Evolutionary conservation across 306 rosid species (phyloP), one percentile per base, ranked within the genome.

Genomic region (Clitoria ternatea): DNA sequence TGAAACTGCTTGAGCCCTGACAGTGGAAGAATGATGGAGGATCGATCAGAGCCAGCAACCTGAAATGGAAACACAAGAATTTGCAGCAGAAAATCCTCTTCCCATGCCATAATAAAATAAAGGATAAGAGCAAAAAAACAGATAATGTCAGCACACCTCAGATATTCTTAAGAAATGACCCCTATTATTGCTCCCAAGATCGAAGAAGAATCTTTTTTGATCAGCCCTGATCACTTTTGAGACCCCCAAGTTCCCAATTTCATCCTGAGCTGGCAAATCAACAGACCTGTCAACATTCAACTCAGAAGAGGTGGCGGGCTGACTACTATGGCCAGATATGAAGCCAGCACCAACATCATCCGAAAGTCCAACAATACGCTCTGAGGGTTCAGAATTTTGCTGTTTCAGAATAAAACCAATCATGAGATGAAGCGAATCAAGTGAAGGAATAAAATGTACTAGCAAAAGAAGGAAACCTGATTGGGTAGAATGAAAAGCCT

Each of bases 281-380:
- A 88, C 95, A 53, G 96, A 83, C 54, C 96, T 86, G 47, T 95
- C 96, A 52, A 78, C 91, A 70, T 86, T 94, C 86, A 89, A 80
- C 75, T 95, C 99, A 64, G 99, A 83, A 74, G 88, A 81, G 23
- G 96, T 75, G 23, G 87, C 83, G 64, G 95, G 85, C 76, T 95
- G 96, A 85, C 79, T 90, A 76, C 92, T 84, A 64, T 90, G 97
- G 53, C 99, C 97, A 53, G 99, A 86, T 74, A 95, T 95, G 87
- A 95, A 95, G 75, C 99, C 99, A 70, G 97, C 97, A 3, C 99
- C 99, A 75, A 95, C 99, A 69, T 95, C 99, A 74, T 95, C 99
- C 22, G 99, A 91, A 79, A 95, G 99, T 76, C 99, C 97, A 64
- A 84, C 97, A 40, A 91, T 71, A 56, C 72, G 91, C 79, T 95